Conservation (phyloP, 768 basidiomycete species). For the Aureoboletus auriporus region DNA sequence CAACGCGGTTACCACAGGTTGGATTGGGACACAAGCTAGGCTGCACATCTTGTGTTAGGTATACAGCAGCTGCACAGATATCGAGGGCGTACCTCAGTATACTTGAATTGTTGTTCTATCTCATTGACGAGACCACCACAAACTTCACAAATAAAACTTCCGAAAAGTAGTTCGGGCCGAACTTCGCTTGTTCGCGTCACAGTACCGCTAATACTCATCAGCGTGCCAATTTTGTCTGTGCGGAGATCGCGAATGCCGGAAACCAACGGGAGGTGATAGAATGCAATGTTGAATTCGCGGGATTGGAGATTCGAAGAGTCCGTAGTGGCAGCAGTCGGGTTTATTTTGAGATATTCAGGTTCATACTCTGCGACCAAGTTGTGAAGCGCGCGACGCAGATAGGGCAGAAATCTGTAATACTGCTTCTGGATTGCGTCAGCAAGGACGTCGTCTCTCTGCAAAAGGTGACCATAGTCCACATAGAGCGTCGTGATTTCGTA, state of each 20-base stretch:
- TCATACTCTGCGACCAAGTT: constrained; percentile 87
- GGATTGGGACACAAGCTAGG: constrained; percentile 93
- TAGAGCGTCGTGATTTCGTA: constrained; percentile 95
- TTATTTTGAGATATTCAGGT: constrained; percentile 93
- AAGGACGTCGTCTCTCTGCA: constrained; percentile 87
- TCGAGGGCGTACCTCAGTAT: constrained; percentile 72
- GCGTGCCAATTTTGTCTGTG: constrained; percentile 89
- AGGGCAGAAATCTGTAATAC: constrained; percentile 96
- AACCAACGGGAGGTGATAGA: constrained; percentile 90
- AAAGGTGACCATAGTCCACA: constrained; percentile 89
- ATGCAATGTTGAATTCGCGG: constrained; percentile 92
- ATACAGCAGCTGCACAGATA: constrained; percentile 1
- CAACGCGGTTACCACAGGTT: constrained; percentile 84
- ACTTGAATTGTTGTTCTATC: constrained; percentile 99
- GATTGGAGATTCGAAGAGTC: constrained; percentile 87
- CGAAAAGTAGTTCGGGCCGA: constrained; percentile 88
- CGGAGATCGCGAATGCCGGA: constrained; percentile 92
- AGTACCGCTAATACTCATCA: constrained; percentile 95
- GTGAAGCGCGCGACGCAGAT: constrained; percentile 85
- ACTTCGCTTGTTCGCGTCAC: constrained; percentile 98
- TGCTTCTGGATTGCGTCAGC: constrained; percentile 91
- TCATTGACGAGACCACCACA: constrained; percentile 86
- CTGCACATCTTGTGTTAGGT: constrained; percentile 35
- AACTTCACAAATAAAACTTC: constrained; percentile 89
- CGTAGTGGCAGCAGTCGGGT: constrained; percentile 81